Evolutionary conservation across 345 rosid species (phyloP).

Genomic region (Lepidium africanum): DNA sequence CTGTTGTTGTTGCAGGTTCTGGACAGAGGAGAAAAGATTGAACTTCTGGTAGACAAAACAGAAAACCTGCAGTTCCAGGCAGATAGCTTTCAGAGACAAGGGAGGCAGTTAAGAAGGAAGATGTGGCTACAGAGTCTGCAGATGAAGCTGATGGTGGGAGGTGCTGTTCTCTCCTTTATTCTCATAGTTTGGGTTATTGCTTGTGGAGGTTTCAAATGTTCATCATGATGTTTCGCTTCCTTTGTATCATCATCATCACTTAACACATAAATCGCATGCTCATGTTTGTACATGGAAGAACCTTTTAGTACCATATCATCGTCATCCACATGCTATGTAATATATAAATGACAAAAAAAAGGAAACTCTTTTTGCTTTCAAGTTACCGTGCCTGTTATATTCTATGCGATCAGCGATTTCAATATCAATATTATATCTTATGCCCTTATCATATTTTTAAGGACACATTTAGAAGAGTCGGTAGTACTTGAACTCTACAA

Average conservation of each 20-base stretch:
- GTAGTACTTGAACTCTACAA: too few species aligned
- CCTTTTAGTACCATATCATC: slow-evolving; percentile 15
- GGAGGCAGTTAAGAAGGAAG: slow-evolving; percentile 82
- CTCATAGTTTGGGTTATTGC: slow-evolving; percentile 60
- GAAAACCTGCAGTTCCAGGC: slow-evolving; percentile 95
- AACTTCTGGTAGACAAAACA: slow-evolving; percentile 87
- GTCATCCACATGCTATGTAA: slow-evolving; percentile 3
- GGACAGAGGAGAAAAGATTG: slow-evolving; percentile 94
- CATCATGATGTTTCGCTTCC: slow-evolving; percentile 15
- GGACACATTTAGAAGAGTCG: too few species aligned
- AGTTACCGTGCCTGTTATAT: background rate
- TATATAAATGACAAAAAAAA: background rate
- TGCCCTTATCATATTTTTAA: too few species aligned
- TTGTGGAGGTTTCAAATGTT: slow-evolving; percentile 79
- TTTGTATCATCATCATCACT: background rate
- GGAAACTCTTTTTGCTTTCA: background rate
- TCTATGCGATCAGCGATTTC: too few species aligned
- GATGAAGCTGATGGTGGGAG: slow-evolving; percentile 80
- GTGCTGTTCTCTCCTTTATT: slow-evolving; percentile 45
- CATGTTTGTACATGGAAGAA: slow-evolving; percentile 22
- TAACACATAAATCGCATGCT: background rate
- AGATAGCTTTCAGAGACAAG: slow-evolving; percentile 97
- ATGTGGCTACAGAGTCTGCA: slow-evolving; percentile 95
- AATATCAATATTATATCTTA: too few species aligned
- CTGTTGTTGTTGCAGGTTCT: slow-evolving; percentile 49